Conservation (phyloP, 768 basidiomycete genomes). For the Porphyrellus cyaneotinctus region DNA sequence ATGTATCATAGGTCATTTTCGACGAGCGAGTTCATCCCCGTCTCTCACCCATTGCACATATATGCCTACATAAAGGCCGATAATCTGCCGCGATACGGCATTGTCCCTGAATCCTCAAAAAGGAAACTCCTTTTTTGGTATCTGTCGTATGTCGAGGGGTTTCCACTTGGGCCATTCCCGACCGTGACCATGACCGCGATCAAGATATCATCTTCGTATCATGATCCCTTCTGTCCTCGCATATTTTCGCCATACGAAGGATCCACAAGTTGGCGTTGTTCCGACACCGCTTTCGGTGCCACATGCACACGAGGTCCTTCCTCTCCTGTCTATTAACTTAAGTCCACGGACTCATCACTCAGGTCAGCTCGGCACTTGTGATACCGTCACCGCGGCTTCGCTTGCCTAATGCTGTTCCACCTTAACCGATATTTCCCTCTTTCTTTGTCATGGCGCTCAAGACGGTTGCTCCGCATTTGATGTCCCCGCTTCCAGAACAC, state of each 20-base stretch:
- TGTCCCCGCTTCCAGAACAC: constrained; percentile 21
- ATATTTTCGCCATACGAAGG: constrained; percentile 14
- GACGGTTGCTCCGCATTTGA: constrained; percentile 24
- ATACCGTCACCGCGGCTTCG: constrained; percentile 37
- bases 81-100: constrained; percentile 29
- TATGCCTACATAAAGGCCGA: constrained; percentile 27
- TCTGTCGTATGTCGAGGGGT: constrained; percentile 11
- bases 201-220: constrained; percentile 8
- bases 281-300: constrained; percentile 30
- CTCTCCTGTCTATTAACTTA: constrained; percentile 36
- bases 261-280: constrained; percentile 22
- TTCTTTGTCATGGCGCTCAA: constrained; percentile 30
- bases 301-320: constrained; percentile 36
- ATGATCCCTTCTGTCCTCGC: constrained; percentile 5
- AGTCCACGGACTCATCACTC: constrained; percentile 37
- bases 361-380: constrained; percentile 33
- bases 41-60: neutral
- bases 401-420: constrained; percentile 28
- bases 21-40: constrained; percentile 8
- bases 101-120: constrained; percentile 20
- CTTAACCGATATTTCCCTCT: constrained; percentile 31
- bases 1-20: neutral
- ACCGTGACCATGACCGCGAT: constrained; percentile 12
- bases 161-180: neutral
- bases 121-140: constrained; percentile 24